Evolutionary conservation across 2,329 filamentous ascomycete species (phyloP).

Genomic region (Gaeumannomyces sp.): DNA sequence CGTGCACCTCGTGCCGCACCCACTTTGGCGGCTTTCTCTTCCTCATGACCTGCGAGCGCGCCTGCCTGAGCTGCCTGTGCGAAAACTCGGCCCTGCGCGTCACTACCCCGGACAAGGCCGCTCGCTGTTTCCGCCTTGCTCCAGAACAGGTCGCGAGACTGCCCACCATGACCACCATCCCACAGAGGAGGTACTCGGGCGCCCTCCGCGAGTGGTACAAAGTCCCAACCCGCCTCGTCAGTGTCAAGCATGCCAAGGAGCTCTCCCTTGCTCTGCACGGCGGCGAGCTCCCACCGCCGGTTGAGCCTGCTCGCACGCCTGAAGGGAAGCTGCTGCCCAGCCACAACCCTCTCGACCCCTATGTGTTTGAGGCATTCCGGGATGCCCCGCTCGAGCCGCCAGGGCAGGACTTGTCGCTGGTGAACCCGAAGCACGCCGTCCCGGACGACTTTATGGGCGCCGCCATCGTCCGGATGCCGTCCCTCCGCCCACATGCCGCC

Average conservation of each 20-base stretch:
- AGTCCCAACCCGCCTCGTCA: background rate
- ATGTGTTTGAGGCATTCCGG: background rate
- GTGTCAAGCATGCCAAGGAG: slow-evolving; percentile 3
- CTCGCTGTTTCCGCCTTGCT: slow-evolving; percentile 3
- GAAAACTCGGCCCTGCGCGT: slow-evolving; percentile 5
- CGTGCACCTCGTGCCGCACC: slow-evolving; percentile 2
- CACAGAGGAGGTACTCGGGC: background rate
- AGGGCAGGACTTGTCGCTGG: slow-evolving; percentile 1
- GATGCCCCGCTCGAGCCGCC: slow-evolving; percentile 5
- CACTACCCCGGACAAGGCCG: background rate
- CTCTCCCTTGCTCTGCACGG: background rate
- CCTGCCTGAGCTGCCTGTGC: slow-evolving; percentile 6
- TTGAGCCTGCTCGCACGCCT: background rate
- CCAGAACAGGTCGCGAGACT: slow-evolving; percentile 1
- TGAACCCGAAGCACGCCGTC: background rate
- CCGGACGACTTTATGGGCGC: slow-evolving; percentile 1
- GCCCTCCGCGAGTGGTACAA: background rate
- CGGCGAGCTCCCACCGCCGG: background rate
- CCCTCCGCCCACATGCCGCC: background rate
- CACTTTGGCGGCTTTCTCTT: slow-evolving; percentile 9
- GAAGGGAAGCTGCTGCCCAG: background rate
- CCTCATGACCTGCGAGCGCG: slow-evolving; percentile 6
- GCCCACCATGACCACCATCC: slow-evolving; percentile 1
- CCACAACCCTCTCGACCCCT: background rate
- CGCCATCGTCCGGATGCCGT: slow-evolving; percentile 8